Conservation (phyloP, 257 asterid species). For the Nicotiana undulata region DNA sequence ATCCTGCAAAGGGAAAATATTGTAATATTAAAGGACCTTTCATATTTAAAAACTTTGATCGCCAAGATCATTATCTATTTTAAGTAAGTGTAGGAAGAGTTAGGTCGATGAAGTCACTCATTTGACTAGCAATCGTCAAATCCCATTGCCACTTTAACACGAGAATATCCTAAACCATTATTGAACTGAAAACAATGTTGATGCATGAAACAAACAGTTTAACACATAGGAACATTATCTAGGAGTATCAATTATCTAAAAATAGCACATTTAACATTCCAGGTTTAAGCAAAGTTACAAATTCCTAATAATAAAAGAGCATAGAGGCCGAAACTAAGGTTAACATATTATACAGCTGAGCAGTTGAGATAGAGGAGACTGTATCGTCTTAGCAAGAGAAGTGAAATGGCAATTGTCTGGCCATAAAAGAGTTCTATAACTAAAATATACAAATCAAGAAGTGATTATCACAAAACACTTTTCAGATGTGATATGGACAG, state of each 20-base stretch:
- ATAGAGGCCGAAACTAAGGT: neutral
- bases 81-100: neutral
- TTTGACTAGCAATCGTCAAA: neutral
- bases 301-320: neutral
- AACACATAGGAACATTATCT: neutral
- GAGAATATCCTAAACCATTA: neutral
- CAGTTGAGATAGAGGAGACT: neutral
- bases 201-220: neutral
- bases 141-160: neutral
- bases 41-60: neutral
- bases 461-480: neutral
- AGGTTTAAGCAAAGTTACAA: no score
- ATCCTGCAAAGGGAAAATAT: slow-evolving; percentile 50
- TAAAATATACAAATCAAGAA: neutral
- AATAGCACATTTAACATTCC: no score
- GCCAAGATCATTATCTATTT: neutral
- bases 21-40: neutral
- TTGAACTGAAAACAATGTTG: neutral
- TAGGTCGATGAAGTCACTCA: neutral
- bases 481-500: neutral
- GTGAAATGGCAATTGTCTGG: neutral
- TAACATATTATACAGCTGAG: neutral
- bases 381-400: neutral
- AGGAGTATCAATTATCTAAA: neutral
- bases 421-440: neutral